Evolutionary conservation across 441 rosid species (phyloP).

Genomic region (Flueggea neowawraea): DNA sequence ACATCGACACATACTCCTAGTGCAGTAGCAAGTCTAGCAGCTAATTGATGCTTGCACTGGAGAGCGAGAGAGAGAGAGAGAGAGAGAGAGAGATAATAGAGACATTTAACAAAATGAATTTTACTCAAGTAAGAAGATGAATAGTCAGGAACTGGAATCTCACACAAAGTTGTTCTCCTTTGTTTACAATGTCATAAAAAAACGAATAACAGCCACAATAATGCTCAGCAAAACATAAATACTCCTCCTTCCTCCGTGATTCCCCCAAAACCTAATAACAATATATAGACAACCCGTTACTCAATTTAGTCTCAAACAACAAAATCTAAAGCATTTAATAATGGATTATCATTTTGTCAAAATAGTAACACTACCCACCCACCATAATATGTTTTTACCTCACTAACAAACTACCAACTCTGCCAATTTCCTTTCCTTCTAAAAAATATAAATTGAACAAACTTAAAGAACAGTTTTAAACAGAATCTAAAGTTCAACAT

Average conservation of each 20-base stretch:
- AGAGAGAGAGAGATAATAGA: neutral
- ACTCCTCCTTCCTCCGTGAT: constrained; percentile 82
- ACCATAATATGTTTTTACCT: neutral
- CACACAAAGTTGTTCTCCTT: constrained; percentile 87
- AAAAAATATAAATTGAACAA: too few species aligned
- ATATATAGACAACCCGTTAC: neutral
- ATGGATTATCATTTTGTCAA: too few species aligned
- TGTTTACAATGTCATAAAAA: constrained; percentile 75
- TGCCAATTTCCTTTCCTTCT: too few species aligned
- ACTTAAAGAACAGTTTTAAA: too few species aligned
- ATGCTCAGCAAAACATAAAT: constrained; percentile 66
- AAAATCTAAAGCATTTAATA: too few species aligned
- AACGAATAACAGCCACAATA: constrained; percentile 84
- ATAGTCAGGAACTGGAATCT: constrained; percentile 14
- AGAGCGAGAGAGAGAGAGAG: neutral
- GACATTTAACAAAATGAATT: neutral
- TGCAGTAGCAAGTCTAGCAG: constrained; percentile 72
- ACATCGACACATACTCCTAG: constrained; percentile 50
- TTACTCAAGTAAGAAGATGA: neutral
- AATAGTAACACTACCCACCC: too few species aligned
- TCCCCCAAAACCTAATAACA: constrained; percentile 69
- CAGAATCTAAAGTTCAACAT: too few species aligned
- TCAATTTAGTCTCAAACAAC: too few species aligned
- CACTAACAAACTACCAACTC: too few species aligned
- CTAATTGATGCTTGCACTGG: constrained; percentile 88